Evolutionary conservation across 225 moss, liverwort and hornwort genomes (phyloP).

Genomic region (Marchantia paleacea): DNA sequence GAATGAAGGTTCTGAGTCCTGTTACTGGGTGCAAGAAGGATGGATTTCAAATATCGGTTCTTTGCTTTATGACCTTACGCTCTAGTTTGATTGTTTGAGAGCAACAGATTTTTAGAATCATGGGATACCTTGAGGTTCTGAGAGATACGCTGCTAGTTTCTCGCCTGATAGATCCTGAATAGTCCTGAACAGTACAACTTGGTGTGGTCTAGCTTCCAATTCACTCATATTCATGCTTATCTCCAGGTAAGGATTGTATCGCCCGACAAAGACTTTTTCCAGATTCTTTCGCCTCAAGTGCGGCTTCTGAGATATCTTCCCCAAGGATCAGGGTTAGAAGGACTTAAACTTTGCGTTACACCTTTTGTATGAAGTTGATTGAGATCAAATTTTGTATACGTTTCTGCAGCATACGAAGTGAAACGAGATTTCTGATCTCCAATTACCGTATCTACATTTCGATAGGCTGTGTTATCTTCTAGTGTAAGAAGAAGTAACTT

Average conservation of each 20-base stretch:
- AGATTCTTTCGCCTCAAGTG: conserved; percentile 37
- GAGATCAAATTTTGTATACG: too few relatives aligned
- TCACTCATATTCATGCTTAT: not conserved
- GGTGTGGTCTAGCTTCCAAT: not conserved
- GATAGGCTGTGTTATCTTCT: too few relatives aligned
- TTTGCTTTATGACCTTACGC: not conserved
- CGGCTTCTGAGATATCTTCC: conserved; percentile 39
- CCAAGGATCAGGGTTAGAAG: conserved; percentile 36
- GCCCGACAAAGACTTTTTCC: conserved; percentile 45
- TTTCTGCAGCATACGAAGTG: too few relatives aligned
- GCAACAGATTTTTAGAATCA: not conserved
- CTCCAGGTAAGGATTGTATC: conserved; percentile 42
- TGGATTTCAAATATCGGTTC: not conserved
- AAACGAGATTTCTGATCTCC: too few relatives aligned
- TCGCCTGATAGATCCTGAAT: not conserved
- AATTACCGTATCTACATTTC: too few relatives aligned
- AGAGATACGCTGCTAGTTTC: not conserved
- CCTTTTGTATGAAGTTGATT: too few relatives aligned
- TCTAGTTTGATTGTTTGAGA: not conserved
- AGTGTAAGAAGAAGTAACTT: too few relatives aligned
- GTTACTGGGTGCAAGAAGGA: not conserved
- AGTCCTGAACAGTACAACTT: not conserved
- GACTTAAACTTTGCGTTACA: not conserved
- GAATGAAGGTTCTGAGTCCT: conserved; percentile 37
- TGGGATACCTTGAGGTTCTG: not conserved